These are phyloP conservation scores for Diaporthe ilicicola DNA, from an alignment of 2,329 filamentous ascomycete species.

Conservation along the genomic window DNA sequence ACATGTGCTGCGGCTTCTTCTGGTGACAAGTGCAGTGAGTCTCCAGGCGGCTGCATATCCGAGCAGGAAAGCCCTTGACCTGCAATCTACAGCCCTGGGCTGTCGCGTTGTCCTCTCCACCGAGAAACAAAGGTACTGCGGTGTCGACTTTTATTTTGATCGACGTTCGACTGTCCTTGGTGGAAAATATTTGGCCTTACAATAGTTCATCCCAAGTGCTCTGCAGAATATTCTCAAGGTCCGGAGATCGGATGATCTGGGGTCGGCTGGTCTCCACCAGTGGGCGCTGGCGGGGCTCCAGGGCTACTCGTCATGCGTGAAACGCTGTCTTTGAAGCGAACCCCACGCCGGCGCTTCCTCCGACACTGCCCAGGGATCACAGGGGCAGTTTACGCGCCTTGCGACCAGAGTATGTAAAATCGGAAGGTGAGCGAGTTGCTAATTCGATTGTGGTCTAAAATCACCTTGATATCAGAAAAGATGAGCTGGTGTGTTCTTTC, in stretches of 20 bases:
- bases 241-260: conserved; percentile 26
- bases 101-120: background rate
- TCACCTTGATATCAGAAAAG: too few relatives aligned
- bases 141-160: background rate
- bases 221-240: background rate
- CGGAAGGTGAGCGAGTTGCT: background rate
- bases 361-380: background rate
- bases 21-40: background rate
- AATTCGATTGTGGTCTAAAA: too few relatives aligned
- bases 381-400: background rate
- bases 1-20: background rate
- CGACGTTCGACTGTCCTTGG: conserved; percentile 2
- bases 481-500: too few relatives aligned
- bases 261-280: background rate
- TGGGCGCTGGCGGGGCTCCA: background rate
- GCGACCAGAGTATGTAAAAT: background rate
- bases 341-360: background rate
- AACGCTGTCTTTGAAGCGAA: background rate
- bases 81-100: background rate
- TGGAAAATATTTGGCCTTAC: background rate
- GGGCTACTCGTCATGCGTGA: conserved; percentile 10
- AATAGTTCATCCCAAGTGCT: conserved; percentile 7
- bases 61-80: background rate
- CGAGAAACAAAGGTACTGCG: background rate
- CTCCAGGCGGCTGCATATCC: background rate